Conservation (phyloP, 208 protist species). For the Leishmania tropica region DNA sequence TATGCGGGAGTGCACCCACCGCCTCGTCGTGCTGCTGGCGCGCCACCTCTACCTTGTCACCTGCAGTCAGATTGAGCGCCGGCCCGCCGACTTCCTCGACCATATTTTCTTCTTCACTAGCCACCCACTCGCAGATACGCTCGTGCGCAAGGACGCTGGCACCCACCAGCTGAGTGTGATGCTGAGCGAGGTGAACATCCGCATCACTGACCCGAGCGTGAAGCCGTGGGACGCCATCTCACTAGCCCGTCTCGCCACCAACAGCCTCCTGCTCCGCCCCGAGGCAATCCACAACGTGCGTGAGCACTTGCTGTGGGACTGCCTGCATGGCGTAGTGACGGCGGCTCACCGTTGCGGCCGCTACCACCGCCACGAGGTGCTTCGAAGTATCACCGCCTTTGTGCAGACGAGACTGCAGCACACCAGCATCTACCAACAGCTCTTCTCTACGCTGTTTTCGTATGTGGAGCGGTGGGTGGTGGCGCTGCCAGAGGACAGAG, state of each 20-base stretch:
- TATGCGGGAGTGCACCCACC: constrained; percentile 62
- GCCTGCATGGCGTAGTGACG: constrained; percentile 83
- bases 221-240: constrained; percentile 81
- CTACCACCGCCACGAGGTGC: constrained; percentile 66
- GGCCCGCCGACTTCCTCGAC: constrained; percentile 56
- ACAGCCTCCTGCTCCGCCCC: constrained; percentile 64
- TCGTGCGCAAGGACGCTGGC: constrained; percentile 54
- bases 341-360: constrained; percentile 75
- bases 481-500: constrained; percentile 30
- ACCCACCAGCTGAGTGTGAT: constrained; percentile 59
- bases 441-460: constrained; percentile 73
- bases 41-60: constrained; percentile 88
- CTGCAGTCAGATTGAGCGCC: constrained; percentile 47
- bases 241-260: constrained; percentile 60
- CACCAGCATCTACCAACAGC: constrained; percentile 48
- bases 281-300: constrained; percentile 48
- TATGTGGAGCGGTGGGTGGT: constrained; percentile 67
- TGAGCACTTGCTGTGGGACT: constrained; percentile 79
- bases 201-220: constrained; percentile 62
- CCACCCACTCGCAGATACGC: constrained; percentile 70
- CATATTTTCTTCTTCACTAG: constrained; percentile 69
- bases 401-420: constrained; percentile 39
- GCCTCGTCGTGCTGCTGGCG: constrained; percentile 84
- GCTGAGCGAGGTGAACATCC: constrained; percentile 56
- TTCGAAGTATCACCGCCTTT: constrained; percentile 73